These are phyloP conservation scores for Nicotiana knightiana DNA, from an alignment of 257 asterid genomes.

Conservation along the genomic window DNA sequence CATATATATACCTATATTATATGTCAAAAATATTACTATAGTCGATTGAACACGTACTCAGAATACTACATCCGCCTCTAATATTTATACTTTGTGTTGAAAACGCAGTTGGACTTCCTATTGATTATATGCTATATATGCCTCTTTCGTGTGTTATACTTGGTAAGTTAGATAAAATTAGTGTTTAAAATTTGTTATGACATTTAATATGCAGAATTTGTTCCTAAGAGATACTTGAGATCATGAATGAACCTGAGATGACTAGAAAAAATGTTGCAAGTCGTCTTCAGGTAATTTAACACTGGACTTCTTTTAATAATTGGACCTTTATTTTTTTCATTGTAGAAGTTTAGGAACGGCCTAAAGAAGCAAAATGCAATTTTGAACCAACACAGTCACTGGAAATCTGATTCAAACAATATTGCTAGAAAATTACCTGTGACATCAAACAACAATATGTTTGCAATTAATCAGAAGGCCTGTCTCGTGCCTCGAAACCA, in stretches of 20 bases:
- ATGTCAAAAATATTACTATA: background rate
- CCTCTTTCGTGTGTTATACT: background rate
- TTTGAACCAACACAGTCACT: background rate
- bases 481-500: background rate
- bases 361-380: background rate
- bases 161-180: background rate
- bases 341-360: constrained; percentile 17
- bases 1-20: background rate
- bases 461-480: background rate
- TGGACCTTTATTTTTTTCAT: too few species aligned
- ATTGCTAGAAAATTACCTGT: background rate
- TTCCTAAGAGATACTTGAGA: constrained; percentile 15
- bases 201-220: constrained; percentile 6
- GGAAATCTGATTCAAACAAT: too few species aligned
- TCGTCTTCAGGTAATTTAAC: constrained; percentile 14
- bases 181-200: background rate
- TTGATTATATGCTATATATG: background rate
- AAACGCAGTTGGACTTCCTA: background rate
- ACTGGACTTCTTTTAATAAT: background rate
- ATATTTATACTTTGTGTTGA: background rate
- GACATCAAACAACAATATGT: background rate
- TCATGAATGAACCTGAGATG: constrained; percentile 15
- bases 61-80: background rate
- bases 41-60: background rate
- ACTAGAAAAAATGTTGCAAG: constrained; percentile 16